Conservation (phyloP, 768 basidiomycete species). For the Tylopilus rubrobrunneus region DNA sequence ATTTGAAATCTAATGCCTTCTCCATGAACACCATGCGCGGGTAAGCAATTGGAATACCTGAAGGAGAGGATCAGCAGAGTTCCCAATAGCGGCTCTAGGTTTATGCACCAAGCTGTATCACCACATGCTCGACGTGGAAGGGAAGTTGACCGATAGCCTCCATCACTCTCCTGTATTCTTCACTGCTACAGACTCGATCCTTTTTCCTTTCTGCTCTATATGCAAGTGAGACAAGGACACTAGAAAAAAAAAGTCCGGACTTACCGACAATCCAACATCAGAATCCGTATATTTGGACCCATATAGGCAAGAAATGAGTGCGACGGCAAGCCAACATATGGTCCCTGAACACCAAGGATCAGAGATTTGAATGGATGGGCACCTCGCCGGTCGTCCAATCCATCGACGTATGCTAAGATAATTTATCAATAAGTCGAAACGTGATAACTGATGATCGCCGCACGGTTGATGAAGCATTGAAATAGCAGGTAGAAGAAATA, state of each 20-base stretch:
- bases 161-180: conserved; percentile 74
- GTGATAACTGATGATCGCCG: conserved; percentile 16
- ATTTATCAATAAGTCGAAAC: neutral
- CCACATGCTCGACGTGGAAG: conserved; percentile 67
- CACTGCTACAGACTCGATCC: conserved; percentile 71
- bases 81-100: neutral
- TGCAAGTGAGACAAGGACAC: conserved; percentile 2
- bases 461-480: conserved; percentile 86
- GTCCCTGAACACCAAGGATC: conserved; percentile 72
- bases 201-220: conserved; percentile 80
- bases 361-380: conserved; percentile 66
- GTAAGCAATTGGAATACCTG: conserved; percentile 83
- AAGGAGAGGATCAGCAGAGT: neutral
- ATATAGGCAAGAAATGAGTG: conserved; percentile 81
- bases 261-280: conserved; percentile 81
- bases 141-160: conserved; percentile 59
- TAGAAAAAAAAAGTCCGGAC: conserved; percentile 14
- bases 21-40: conserved; percentile 92
- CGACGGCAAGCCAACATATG: conserved; percentile 74
- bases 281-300: conserved; percentile 71
- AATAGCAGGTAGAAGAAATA: conserved; percentile 95
- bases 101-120: conserved; percentile 69
- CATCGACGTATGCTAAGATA: conserved; percentile 49
- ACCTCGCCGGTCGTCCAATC: conserved; percentile 55
- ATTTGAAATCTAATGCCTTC: conserved; percentile 68